Base-by-base conservation (phyloP, 2,329 filamentous ascomycete genomes). In the Verticillium klebahnii region DNA sequence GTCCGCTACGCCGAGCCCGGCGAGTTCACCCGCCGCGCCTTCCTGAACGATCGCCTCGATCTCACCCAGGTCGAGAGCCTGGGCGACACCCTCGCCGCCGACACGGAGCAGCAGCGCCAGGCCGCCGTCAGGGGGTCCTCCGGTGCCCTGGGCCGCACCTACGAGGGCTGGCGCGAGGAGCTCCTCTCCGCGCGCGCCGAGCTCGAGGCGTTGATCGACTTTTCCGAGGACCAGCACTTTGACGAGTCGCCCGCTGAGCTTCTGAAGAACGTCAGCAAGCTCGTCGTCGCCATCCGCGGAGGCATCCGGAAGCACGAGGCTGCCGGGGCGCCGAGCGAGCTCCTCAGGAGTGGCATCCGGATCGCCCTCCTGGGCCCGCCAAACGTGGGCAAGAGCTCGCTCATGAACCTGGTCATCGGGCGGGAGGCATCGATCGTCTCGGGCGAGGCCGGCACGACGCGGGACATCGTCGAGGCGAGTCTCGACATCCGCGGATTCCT, bases 181-280 rank as follows among this genome's bases (percentile, higher is more conserved):
- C 77, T 99, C 19, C 80, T 98, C 7, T 83, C 89, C 65, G 93
- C 93, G 11, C 86, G 95, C 2, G 95, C 92, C 11, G 93, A 98
- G 76, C 82, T 99, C 45, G 95, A 99, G 75, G 95, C 95, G 0
- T 78, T 99, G 67, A 98, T 99, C 64, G 95, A 99, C 75, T 99
- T 99, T 73, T 90, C 92, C 1, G 95, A 99, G 73, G 95, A 98
- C 70, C 94, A 99, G 75, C 91, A 98, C 77, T 96, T 99, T 70
- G 93, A 98, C 68, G 93, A 97, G 74, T 89, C 91, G 2, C 90
- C 92, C 0, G 77, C 82, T 0, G 84, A 90, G 61, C 80, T 98
- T 25, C 82, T 96, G 55, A 73, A 71, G 0, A 92, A 88, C 57
- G 91, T 97, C 34, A 83, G 86, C 1, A 67, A 67, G 0, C 87